These are phyloP conservation scores for Cryptosporidium felis DNA, from an alignment of 169 alveolate genomes.

Conservation along the genomic window DNA sequence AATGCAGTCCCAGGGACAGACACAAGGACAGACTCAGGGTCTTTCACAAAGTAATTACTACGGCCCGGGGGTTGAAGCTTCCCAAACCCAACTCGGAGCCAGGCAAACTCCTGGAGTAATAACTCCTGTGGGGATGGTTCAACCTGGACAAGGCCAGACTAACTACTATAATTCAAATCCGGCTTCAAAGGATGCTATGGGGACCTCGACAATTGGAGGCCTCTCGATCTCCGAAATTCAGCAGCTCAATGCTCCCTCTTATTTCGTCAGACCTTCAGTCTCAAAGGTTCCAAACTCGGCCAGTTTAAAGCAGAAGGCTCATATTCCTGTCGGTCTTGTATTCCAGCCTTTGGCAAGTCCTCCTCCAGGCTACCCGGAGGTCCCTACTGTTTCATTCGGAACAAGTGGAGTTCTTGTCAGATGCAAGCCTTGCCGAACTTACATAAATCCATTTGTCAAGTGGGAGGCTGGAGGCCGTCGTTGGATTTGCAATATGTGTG, in stretches of 20 bases:
- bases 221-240: conserved; percentile 30
- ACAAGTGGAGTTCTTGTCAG: conserved; percentile 86
- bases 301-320: conserved; percentile 81
- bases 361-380: conserved; percentile 85
- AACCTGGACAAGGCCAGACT: neutral
- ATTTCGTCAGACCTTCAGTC: conserved; percentile 63
- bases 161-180: conserved; percentile 19
- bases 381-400: conserved; percentile 87
- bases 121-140: conserved; percentile 1
- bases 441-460: conserved; percentile 95
- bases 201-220: neutral
- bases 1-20: neutral
- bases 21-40: neutral
- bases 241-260: conserved; percentile 61
- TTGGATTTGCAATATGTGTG: conserved; percentile 97
- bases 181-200: neutral
- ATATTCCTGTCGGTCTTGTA: conserved; percentile 82
- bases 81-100: neutral
- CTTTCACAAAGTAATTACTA: neutral
- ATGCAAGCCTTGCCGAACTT: conserved; percentile 91
- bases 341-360: conserved; percentile 84
- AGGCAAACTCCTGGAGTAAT: neutral
- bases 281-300: conserved; percentile 73
- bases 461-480: conserved; percentile 93
- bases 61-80: neutral